These are phyloP conservation scores for Hemisphaericaspora xylofermentans DNA, from an alignment of 1,139 yeast species.

Conservation along the genomic window DNA sequence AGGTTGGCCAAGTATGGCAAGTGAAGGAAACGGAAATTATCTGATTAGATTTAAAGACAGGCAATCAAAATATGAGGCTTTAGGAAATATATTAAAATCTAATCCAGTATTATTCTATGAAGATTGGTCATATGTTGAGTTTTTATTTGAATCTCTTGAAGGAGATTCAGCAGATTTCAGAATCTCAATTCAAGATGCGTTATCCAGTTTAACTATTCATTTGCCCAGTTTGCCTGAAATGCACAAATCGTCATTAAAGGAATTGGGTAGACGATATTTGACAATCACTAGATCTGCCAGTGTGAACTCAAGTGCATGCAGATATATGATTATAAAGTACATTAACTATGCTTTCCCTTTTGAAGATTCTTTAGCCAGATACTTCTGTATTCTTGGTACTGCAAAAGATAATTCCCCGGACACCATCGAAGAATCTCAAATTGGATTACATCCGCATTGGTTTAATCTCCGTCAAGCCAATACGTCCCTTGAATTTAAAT, in stretches of 20 bases:
- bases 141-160: slow-evolving; percentile 70
- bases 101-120: slow-evolving; percentile 43
- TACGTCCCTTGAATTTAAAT: slow-evolving; percentile 37
- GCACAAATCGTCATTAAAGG: slow-evolving; percentile 45
- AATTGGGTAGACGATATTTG: slow-evolving; percentile 42
- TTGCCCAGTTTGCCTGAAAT: slow-evolving; percentile 39
- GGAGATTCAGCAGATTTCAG: slow-evolving; percentile 64
- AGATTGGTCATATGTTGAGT: slow-evolving; percentile 57
- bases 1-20: slow-evolving; percentile 58
- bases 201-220: slow-evolving; percentile 58
- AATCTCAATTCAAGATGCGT: slow-evolving; percentile 69
- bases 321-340: slow-evolving; percentile 66
- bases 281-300: slow-evolving; percentile 17
- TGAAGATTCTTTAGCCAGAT: slow-evolving; percentile 64
- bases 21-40: slow-evolving; percentile 24
- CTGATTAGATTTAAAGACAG: slow-evolving; percentile 43
- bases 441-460: slow-evolving; percentile 82
- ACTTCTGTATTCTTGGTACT: slow-evolving; percentile 67
- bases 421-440: slow-evolving; percentile 74
- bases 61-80: slow-evolving; percentile 70
- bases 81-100: slow-evolving; percentile 63
- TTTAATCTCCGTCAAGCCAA: slow-evolving; percentile 48
- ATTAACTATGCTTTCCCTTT: slow-evolving; percentile 68
- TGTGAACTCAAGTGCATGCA: slow-evolving; percentile 38
- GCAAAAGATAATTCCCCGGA: slow-evolving; percentile 61